Base-by-base conservation (phyloP, 345 rosid genomes). In the Acer campestre region DNA sequence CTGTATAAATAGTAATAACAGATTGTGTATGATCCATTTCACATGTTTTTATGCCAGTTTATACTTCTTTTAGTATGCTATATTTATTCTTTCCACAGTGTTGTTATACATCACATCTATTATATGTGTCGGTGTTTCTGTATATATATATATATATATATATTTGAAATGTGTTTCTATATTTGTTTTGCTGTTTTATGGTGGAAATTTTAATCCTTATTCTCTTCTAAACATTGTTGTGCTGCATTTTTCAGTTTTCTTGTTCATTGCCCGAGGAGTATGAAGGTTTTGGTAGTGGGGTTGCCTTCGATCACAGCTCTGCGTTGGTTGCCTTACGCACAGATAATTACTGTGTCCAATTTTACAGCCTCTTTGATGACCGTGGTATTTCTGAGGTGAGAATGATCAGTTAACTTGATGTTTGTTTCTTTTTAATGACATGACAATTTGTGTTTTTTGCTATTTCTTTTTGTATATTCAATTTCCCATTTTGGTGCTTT, bases 301-400 rank as follows among this genome's bases (percentile, higher is more conserved):
- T 87, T 78, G 92, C 97, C 71, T 96, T 96, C 68, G 89, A 90
- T 85, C 78, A 76, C 53, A 86, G 83, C 35, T 79, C 92, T 68
- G 99, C 98, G 29, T 68, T 91, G 75, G 91, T 90, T 79, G 99
- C 99, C 69, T 42, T 94, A 72, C 82, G 91, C 76, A 88, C 98
- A 49, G 98, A 90, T 78, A 89, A 88, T 79, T 96, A 91, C 64
- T 85, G 92, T 69, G 85, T 96, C 80, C 99, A 96, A 78, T 79
- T 92, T 51, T 96, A 96, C 84, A 94, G 94, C 88, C 87, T 92
- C 74, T 78, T 94, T 73, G 89, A 89, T 83, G 98, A 96, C 81
- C 89, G 90, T 2, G 95, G 88, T 74, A 76, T 96, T 75, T 90
- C 93, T 75, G 97, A 96, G 95, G 99, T 96, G 78, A 78, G 80